These are phyloP conservation scores for Xylaria intraflava DNA, from an alignment of 495 filamentous ascomycete species.

Conservation along the genomic window DNA sequence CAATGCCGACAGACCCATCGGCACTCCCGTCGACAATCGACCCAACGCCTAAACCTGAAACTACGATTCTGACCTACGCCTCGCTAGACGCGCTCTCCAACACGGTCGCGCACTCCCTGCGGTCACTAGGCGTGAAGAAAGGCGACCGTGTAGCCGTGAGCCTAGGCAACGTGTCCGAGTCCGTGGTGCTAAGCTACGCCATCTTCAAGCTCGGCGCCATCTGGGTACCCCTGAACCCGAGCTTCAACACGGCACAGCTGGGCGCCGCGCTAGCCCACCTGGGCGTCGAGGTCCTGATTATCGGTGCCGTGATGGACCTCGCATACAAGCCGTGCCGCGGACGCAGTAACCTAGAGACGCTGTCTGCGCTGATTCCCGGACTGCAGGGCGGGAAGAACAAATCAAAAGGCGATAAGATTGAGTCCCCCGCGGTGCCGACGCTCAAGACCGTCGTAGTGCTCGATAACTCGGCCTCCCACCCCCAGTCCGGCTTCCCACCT, in stretches of 20 bases:
- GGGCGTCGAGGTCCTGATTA: slow-evolving; percentile 66
- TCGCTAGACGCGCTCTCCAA: slow-evolving; percentile 70
- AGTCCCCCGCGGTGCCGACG: slow-evolving; percentile 61
- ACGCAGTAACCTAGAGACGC: slow-evolving; percentile 65
- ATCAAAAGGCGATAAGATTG: slow-evolving; percentile 33
- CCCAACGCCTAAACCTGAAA: slow-evolving; percentile 18
- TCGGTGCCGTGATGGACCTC: slow-evolving; percentile 79
- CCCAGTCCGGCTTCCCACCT: slow-evolving; percentile 24
- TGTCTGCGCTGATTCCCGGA: slow-evolving; percentile 59
- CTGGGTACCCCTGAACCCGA: slow-evolving; percentile 86
- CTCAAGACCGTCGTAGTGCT: slow-evolving; percentile 67
- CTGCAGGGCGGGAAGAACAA: slow-evolving; percentile 25
- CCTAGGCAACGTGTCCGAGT: slow-evolving; percentile 79
- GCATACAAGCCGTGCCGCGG: slow-evolving; percentile 65
- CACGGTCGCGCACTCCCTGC: slow-evolving; percentile 64
- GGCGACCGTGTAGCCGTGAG: slow-evolving; percentile 83
- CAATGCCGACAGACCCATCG: slow-evolving; percentile 16
- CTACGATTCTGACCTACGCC: slow-evolving; percentile 61
- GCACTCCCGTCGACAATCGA: slow-evolving; percentile 8
- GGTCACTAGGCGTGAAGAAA: slow-evolving; percentile 68
- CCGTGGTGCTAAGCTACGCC: slow-evolving; percentile 75
- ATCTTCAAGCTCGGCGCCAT: slow-evolving; percentile 90
- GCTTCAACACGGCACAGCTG: slow-evolving; percentile 77
- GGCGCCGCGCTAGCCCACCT: slow-evolving; percentile 72
- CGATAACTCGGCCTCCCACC: slow-evolving; percentile 64